Conservation (phyloP, 768 basidiomycete genomes). For the Podaxis mareebaensis region DNA sequence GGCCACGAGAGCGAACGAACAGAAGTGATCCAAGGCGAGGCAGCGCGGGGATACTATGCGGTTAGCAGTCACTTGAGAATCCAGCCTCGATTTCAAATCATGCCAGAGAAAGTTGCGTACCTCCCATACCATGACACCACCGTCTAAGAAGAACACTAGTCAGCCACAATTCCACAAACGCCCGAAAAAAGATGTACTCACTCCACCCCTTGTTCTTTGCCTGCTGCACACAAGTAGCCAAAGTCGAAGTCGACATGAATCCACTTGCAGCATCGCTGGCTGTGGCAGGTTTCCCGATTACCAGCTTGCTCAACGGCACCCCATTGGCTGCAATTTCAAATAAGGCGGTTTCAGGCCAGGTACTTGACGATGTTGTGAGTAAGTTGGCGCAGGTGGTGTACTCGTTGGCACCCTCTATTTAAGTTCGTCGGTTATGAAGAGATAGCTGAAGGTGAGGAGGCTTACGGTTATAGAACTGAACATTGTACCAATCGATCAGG, state of each 20-base stretch:
- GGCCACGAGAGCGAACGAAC: constrained; percentile 34
- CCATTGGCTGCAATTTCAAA: constrained; percentile 62
- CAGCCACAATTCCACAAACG: background rate
- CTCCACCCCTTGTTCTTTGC: constrained; percentile 70
- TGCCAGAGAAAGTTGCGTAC: constrained; percentile 21
- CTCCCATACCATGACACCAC: constrained; percentile 41
- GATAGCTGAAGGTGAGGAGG: constrained; percentile 4
- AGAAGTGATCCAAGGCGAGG: constrained; percentile 34
- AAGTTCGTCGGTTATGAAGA: constrained; percentile 3
- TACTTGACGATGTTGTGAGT: constrained; percentile 54
- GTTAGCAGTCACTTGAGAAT: background rate
- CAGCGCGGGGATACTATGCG: constrained; percentile 30
- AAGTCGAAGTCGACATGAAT: constrained; percentile 56
- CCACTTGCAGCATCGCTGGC: constrained; percentile 56
- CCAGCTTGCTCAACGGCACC: constrained; percentile 60
- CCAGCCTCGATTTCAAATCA: background rate
- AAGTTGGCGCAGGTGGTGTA: constrained; percentile 66
- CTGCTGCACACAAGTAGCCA: constrained; percentile 60
- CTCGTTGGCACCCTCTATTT: constrained; percentile 57
- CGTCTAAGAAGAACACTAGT: constrained; percentile 23
- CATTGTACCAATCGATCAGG: constrained; percentile 66
- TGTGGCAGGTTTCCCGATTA: constrained; percentile 73
- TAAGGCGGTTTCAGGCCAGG: constrained; percentile 62
- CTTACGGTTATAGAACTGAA: constrained; percentile 50
- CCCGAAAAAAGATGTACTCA: constrained; percentile 33